These are phyloP conservation scores for Trichodelitschia bisporula DNA, from an alignment of 495 filamentous ascomycete genomes.

Conservation along the genomic window DNA sequence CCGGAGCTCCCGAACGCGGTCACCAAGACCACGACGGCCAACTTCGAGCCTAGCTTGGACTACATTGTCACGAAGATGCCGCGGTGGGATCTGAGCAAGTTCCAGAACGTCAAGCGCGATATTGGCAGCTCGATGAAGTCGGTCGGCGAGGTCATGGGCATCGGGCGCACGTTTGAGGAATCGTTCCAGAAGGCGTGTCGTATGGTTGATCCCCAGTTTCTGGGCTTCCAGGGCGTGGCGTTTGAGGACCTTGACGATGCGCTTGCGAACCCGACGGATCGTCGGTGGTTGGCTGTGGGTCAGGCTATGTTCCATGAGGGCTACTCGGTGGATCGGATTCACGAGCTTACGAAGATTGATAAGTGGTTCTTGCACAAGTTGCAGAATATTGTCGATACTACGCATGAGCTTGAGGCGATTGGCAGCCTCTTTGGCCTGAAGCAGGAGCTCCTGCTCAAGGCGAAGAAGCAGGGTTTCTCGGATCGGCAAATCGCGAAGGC, in stretches of 20 bases:
- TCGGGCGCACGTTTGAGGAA: constrained; percentile 93
- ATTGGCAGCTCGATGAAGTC: constrained; percentile 97
- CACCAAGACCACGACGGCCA: constrained; percentile 93
- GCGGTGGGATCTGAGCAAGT: constrained; percentile 91
- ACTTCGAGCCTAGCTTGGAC: constrained; percentile 92
- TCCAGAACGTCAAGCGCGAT: constrained; percentile 93
- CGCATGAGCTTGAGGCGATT: constrained; percentile 63
- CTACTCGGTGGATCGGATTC: constrained; percentile 72
- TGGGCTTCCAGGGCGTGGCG: constrained; percentile 85
- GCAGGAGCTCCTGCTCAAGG: constrained; percentile 63
- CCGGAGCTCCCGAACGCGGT: constrained; percentile 93
- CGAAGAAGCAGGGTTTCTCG: constrained; percentile 95
- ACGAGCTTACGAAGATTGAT: constrained; percentile 88
- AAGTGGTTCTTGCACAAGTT: constrained; percentile 97
- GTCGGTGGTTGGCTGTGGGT: constrained; percentile 88
- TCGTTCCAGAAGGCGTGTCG: constrained; percentile 98
- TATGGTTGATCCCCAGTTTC: constrained; percentile 75
- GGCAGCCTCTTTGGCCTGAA: constrained; percentile 69
- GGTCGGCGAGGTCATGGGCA: constrained; percentile 97
- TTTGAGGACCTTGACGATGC: constrained; percentile 84
- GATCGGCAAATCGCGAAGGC: constrained; percentile 80
- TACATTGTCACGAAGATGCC: constrained; percentile 98
- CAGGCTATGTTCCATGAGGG: constrained; percentile 94
- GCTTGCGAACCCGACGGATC: constrained; percentile 76
- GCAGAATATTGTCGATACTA: constrained; percentile 80